These are phyloP conservation scores for Pythium guiyangense DNA, from an alignment of 352 stramenopile genomes.

Conservation along the genomic window DNA sequence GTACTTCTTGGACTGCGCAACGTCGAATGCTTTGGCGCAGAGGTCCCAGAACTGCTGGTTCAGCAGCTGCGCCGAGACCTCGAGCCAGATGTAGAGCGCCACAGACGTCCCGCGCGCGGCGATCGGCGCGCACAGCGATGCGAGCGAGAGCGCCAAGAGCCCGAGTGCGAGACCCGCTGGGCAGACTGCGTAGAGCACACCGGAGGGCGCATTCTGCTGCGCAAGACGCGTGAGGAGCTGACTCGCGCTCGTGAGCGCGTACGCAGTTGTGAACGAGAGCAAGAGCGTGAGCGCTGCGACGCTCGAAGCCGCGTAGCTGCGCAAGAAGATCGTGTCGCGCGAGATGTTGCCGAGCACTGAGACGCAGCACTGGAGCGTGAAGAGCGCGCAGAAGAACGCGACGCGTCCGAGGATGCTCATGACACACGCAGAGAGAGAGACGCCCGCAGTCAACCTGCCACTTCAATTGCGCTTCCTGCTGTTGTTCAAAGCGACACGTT, in stretches of 20 bases:
- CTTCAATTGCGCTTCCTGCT: not conserved
- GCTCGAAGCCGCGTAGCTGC: conserved; percentile 60
- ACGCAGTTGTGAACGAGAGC: conserved; percentile 70
- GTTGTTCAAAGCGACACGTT: not conserved
- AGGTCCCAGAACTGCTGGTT: conserved; percentile 87
- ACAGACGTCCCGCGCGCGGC: conserved; percentile 47
- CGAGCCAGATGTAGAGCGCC: conserved; percentile 77
- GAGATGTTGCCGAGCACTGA: conserved; percentile 73
- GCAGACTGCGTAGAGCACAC: conserved; percentile 50
- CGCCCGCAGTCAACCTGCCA: not conserved
- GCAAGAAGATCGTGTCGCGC: conserved; percentile 79
- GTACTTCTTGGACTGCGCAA: conserved; percentile 80
- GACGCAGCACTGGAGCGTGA: conserved; percentile 76
- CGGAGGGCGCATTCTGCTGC: conserved; percentile 16
- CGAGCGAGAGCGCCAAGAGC: conserved; percentile 36
- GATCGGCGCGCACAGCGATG: conserved; percentile 39
- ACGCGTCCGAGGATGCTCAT: conserved; percentile 35
- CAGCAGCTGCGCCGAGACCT: conserved; percentile 68
- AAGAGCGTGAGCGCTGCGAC: conserved; percentile 68
- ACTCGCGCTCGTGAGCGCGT: conserved; percentile 48
- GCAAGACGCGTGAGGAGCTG: conserved; percentile 28
- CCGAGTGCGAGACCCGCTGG: conserved; percentile 36
- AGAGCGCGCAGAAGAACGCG: conserved; percentile 78
- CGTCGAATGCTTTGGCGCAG: conserved; percentile 75
- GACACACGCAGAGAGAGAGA: not conserved